These are phyloP conservation scores for Sonneratia caseolaris DNA, from an alignment of 345 rosid genomes.

Conservation along the genomic window DNA sequence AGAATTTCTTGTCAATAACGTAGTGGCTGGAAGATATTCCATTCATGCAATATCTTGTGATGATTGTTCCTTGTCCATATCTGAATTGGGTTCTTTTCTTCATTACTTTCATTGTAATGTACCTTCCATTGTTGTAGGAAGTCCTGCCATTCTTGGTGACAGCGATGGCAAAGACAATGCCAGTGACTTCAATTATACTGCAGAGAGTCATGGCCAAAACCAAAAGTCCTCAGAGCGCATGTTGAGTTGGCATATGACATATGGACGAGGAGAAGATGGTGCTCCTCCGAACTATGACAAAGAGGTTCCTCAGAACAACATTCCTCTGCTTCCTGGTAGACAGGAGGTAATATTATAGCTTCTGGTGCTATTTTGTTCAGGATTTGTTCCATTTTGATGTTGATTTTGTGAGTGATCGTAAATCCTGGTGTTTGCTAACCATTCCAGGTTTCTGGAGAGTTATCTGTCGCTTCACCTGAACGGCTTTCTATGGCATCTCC, in stretches of 20 bases:
- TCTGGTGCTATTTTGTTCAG: neutral
- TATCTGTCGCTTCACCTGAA: slow-evolving; percentile 94
- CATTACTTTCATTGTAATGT: no score
- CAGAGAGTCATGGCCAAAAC: slow-evolving; percentile 54
- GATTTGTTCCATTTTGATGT: slow-evolving; percentile 1
- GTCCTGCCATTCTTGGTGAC: slow-evolving; percentile 82
- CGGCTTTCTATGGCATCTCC: slow-evolving; percentile 83
- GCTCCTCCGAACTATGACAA: slow-evolving; percentile 71
- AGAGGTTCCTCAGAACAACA: slow-evolving; percentile 69
- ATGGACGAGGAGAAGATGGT: slow-evolving; percentile 62
- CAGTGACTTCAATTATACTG: slow-evolving; percentile 45
- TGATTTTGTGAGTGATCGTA: slow-evolving; percentile 8
- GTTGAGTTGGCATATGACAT: slow-evolving; percentile 82
- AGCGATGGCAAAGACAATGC: slow-evolving; percentile 47
- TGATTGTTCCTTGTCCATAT: no score
- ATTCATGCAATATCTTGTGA: no score
- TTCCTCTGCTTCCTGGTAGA: slow-evolving; percentile 72
- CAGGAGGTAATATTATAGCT: slow-evolving; percentile 49
- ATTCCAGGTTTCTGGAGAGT: slow-evolving; percentile 82
- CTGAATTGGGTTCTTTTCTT: no score
- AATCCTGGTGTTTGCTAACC: slow-evolving; percentile 8
- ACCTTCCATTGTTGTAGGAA: slow-evolving; percentile 34
- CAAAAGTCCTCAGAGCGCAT: slow-evolving; percentile 62
- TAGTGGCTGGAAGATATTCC: neutral
- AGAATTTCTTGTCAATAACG: neutral